These are phyloP conservation scores for Beauveria sp. DNA, from an alignment of 2,329 filamentous ascomycete species.

Conservation along the genomic window DNA sequence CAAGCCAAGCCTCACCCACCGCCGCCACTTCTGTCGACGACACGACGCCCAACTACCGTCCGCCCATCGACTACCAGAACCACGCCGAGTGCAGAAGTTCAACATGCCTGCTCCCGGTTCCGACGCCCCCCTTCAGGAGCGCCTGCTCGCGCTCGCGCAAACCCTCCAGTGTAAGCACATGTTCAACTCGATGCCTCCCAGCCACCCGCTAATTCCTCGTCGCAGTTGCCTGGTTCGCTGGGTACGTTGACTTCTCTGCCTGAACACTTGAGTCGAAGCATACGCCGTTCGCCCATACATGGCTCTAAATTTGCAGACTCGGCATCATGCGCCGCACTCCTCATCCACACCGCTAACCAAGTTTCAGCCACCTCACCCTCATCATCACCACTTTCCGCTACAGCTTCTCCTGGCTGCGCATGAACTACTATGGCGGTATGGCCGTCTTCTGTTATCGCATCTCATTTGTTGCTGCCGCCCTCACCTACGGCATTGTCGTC, in stretches of 20 bases:
- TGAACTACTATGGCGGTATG: constrained; percentile 75
- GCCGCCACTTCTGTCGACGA: not conserved
- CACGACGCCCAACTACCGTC: not conserved
- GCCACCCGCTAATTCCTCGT: constrained; percentile 25
- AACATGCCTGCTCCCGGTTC: constrained; percentile 24
- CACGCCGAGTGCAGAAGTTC: not conserved
- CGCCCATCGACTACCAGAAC: not conserved
- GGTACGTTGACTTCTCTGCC: constrained; percentile 48
- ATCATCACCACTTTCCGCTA: constrained; percentile 81
- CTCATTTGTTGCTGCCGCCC: constrained; percentile 81
- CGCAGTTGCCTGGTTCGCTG: constrained; percentile 69
- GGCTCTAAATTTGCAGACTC: constrained; percentile 1
- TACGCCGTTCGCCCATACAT: not conserved
- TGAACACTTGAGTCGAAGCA: not conserved
- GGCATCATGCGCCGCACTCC: not conserved
- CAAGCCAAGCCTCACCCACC: not conserved
- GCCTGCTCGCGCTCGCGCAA: constrained; percentile 70
- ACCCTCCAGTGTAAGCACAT: constrained; percentile 78
- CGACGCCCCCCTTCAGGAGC: constrained; percentile 62
- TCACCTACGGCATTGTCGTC: constrained; percentile 95
- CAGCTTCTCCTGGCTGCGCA: constrained; percentile 73
- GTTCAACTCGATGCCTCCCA: constrained; percentile 17
- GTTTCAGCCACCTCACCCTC: constrained; percentile 69
- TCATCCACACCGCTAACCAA: constrained; percentile 10
- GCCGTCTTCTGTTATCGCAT: constrained; percentile 82